Base-by-base conservation (phyloP, 495 filamentous ascomycete genomes). In the Amphirosellinia nigrospora region DNA sequence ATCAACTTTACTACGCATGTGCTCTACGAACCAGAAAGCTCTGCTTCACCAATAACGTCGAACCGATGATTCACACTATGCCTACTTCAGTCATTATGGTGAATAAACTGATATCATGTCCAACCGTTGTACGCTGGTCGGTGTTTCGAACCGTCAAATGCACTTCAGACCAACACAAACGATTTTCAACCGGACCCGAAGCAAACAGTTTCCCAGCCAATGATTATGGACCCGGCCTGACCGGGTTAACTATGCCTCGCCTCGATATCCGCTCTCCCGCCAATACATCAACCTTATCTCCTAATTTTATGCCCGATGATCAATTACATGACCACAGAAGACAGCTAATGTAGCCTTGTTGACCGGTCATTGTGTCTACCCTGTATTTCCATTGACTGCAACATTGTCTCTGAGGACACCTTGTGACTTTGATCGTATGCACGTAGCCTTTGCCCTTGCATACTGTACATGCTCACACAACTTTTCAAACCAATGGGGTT, bases 191-290 rank as follows among this genome's bases (percentile, higher is more conserved):
- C 38, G 4, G 5, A 3, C n/a, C 50, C 36, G 38, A 45, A 43
- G 36, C 63, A 65, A 65, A 65, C 63, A 53, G 8, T 65, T 26
- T 41, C 39, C 3, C 30, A 53, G 26, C 55, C 50, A 56, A 69
- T 62, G 15, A 23, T 38, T 61, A 10, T 50, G 55, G 41, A 39
- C 55, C 43, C 53, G 41, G 39, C 32, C 32, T 39, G 53, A 21
- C n/a, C 15, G 53, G 38, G 39, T 10, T 7, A 26, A 43, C 21
- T 36, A 61, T 36, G 56, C n/a, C 34, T 45, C 23, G 32, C 60
- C 46, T 48, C 43, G 9, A 36, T 46, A 36, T 23, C 61, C 23
- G 43, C 30, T 30, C 45, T 64, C 0, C 41, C 28, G 41, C 61
- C 26, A 26, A 21, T 36, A 36, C 19, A 50, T n/a, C 13, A 64